A percentile compares a stretch with the other conserved stretches of the same genome.
phyloP scores from a whole-genome alignment of 2,329 filamentous ascomycete genomes.

The Teratosphaeria epicoccoides region DNA sequence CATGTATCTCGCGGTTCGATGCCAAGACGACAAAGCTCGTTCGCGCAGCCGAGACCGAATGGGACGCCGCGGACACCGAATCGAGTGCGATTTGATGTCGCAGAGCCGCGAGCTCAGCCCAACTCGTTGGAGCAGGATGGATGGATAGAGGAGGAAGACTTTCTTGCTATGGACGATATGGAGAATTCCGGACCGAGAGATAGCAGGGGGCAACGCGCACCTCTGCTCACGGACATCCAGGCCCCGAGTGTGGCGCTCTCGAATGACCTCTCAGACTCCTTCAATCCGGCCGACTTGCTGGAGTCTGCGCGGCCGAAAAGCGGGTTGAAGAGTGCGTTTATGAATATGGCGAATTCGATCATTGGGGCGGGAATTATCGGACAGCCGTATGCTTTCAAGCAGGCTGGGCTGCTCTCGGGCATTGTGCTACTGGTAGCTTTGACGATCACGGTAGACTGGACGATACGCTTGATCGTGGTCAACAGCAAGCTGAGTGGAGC shows the following conservation, averaged over 20 bases:
- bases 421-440: slow-evolving; percentile 65
- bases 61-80: slow-evolving; percentile 55
- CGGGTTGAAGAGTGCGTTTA: slow-evolving; percentile 77
- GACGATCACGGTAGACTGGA: slow-evolving; percentile 90
- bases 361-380: slow-evolving; percentile 65
- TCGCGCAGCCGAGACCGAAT: slow-evolving; percentile 36
- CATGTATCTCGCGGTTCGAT: slow-evolving; percentile 13
- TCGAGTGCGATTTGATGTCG: slow-evolving; percentile 62
- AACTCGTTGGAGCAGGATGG: slow-evolving; percentile 14
- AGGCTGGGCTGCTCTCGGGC: slow-evolving; percentile 78
- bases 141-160: slow-evolving; percentile 53
- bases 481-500: slow-evolving; percentile 95
- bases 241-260: slow-evolving; percentile 67
- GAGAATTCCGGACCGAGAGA: slow-evolving; percentile 28
- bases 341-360: slow-evolving; percentile 99
- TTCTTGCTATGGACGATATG: slow-evolving; percentile 35
- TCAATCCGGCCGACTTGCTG: slow-evolving; percentile 48
- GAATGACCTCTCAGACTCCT: slow-evolving; percentile 45
- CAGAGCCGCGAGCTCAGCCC: slow-evolving; percentile 16
- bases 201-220: slow-evolving; percentile 43
- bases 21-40: slow-evolving; percentile 19
- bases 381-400: slow-evolving; percentile 90
- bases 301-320: slow-evolving; percentile 67
- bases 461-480: slow-evolving; percentile 89
- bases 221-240: slow-evolving; percentile 72